These are phyloP conservation scores for Saccharomycopsis fermentans DNA, from an alignment of 805 yeast species.

Conservation along the genomic window DNA sequence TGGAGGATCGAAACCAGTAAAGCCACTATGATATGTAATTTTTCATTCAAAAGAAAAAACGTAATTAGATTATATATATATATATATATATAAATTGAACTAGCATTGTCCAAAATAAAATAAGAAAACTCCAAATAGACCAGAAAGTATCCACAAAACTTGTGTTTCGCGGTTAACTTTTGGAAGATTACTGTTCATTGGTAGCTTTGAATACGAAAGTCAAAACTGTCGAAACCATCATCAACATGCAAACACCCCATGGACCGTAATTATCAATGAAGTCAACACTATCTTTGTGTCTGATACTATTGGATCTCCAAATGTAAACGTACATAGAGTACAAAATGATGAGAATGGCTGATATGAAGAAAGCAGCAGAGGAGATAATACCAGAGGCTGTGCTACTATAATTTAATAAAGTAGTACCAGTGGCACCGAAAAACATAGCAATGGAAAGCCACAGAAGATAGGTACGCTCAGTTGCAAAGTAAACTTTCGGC, in stretches of 20 bases:
- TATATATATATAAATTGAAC: neutral
- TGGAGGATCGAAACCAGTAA: too few relatives aligned
- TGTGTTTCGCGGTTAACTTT: too few relatives aligned
- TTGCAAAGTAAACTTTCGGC: slow-evolving; percentile 98
- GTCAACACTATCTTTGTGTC: slow-evolving; percentile 71
- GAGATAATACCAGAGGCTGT: slow-evolving; percentile 61
- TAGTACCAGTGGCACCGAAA: slow-evolving; percentile 80
- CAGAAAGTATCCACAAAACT: neutral
- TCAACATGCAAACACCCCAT: slow-evolving; percentile 61
- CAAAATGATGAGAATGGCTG: slow-evolving; percentile 61
- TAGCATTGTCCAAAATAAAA: neutral
- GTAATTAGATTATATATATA: neutral
- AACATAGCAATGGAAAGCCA: slow-evolving; percentile 91
- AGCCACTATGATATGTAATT: too few relatives aligned
- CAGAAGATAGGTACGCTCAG: slow-evolving; percentile 86
- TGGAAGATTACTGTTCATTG: too few relatives aligned
- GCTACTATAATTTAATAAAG: slow-evolving; percentile 79
- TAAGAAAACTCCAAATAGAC: neutral
- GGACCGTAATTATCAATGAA: slow-evolving; percentile 90
- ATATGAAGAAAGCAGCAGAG: slow-evolving; percentile 74
- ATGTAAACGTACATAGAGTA: slow-evolving; percentile 70
- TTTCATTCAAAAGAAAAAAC: neutral
- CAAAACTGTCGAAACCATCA: slow-evolving; percentile 58
- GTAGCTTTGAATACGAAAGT: slow-evolving; percentile 43
- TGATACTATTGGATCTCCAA: slow-evolving; percentile 73